These are phyloP conservation scores for Avicennia marina DNA, from an alignment of 257 asterid species.

Conservation along the genomic window DNA sequence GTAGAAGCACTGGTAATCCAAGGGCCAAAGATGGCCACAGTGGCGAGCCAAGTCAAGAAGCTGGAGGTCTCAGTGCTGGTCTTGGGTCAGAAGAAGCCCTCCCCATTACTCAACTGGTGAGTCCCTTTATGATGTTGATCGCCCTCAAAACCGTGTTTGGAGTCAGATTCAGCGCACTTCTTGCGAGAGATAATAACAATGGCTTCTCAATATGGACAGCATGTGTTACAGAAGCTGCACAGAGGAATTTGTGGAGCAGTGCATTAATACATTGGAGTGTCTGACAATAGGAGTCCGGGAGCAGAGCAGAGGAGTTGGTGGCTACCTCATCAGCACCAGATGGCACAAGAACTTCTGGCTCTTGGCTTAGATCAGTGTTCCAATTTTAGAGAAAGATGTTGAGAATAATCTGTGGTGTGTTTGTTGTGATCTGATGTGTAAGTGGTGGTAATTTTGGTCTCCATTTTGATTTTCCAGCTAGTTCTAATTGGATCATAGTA, in stretches of 20 bases:
- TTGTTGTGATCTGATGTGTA: no score
- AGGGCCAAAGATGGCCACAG: slow-evolving; percentile 72
- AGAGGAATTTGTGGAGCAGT: slow-evolving; percentile 66
- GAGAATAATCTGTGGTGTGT: slow-evolving; percentile 8
- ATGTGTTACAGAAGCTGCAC: slow-evolving; percentile 46
- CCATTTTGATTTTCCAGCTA: no score
- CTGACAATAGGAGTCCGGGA: slow-evolving; percentile 77
- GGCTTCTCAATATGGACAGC: slow-evolving; percentile 26
- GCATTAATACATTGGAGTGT: slow-evolving; percentile 65
- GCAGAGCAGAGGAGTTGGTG: slow-evolving; percentile 75
- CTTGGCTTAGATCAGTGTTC: slow-evolving; percentile 38
- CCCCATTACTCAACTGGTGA: slow-evolving; percentile 53
- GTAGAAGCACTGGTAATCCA: slow-evolving; percentile 79
- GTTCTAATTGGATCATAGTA: no score
- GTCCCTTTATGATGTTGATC: not conserved
- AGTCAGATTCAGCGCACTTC: no score
- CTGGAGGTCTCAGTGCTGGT: slow-evolving; percentile 84
- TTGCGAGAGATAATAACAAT: no score
- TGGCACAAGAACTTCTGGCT: slow-evolving; percentile 93
- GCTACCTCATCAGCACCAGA: no score
- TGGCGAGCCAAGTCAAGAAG: slow-evolving; percentile 80
- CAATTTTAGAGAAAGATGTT: not conserved
- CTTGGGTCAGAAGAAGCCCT: slow-evolving; percentile 65
- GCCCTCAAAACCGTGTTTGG: no score
- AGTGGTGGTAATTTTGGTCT: no score